Base-by-base conservation (phyloP, 2,329 filamentous ascomycete genomes). In the Alternaria arbusti region DNA sequence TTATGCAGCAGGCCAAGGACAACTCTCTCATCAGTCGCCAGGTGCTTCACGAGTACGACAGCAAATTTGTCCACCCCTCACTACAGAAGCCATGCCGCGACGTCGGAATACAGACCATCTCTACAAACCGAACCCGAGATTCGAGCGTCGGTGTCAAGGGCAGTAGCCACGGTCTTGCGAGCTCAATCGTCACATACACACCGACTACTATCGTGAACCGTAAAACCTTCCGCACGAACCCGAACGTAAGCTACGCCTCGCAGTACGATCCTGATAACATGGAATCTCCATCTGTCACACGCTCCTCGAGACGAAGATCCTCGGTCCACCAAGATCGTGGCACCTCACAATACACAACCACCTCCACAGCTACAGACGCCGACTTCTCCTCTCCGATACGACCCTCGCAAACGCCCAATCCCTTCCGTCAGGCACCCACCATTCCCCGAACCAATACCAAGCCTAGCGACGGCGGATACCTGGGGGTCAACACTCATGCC, bases 21-120 rank as follows among this genome's bases (percentile, higher is more conserved):
- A 88, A 88, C 2, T 86, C 89, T 3, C 86, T 97, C 50, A 91
- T 99, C 62, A 93, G 97, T 70, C 93, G 91, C 71, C 92, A 98
- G 80, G 95, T 98, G 6, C 86, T 98, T 81, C 90, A 94, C 77
- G 96, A 99, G 81, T 99, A 99, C 77, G 93, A 98, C 77, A 92
- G 89, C 70, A 99, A 99, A 82, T 97, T 91, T 75, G 96, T 99
- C 1, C 93, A 96, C 74, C 96, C 96, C 3, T 87, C 90, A 11
- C 87, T 97, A n/a, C 92, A 96, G 71, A 92, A 91, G 8, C 84
- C 91, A 6, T 92, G 96, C 68, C 84, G 90, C 68, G 88, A 91
- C 73, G 93, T 95, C 1, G 91, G 89, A 6, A 96, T 91, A 1
- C 95, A 98, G 78, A 90, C 91, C 62, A 88, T 72, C 70, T 74